These are phyloP conservation scores for Pyrenopolyporus hunteri DNA, from an alignment of 495 filamentous ascomycete species.

Conservation along the genomic window DNA sequence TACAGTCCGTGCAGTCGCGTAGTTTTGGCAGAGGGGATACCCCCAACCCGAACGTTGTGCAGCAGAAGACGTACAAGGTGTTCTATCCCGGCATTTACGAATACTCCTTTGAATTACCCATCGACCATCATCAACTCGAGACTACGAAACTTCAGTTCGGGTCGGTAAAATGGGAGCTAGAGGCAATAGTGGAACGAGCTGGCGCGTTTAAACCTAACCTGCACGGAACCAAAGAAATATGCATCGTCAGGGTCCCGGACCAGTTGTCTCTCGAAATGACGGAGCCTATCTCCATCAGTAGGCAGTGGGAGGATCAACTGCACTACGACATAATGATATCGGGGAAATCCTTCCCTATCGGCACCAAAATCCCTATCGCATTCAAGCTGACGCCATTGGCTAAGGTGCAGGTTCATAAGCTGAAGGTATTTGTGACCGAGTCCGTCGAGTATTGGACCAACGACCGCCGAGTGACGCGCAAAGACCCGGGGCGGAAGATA, in stretches of 20 bases:
- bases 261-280: slow-evolving; percentile 92
- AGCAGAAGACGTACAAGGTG: slow-evolving; percentile 86
- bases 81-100: slow-evolving; percentile 92
- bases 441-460: slow-evolving; percentile 92
- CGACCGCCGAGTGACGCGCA: slow-evolving; percentile 84
- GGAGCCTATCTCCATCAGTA: slow-evolving; percentile 95
- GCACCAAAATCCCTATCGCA: slow-evolving; percentile 90
- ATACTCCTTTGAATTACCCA: slow-evolving; percentile 92
- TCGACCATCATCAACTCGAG: slow-evolving; percentile 91
- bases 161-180: slow-evolving; percentile 85
- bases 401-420: slow-evolving; percentile 94
- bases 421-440: slow-evolving; percentile 94
- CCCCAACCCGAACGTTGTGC: slow-evolving; percentile 63
- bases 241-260: slow-evolving; percentile 84
- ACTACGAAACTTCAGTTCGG: slow-evolving; percentile 90
- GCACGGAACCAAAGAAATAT: slow-evolving; percentile 81
- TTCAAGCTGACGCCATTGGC: slow-evolving; percentile 96
- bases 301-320: slow-evolving; percentile 97
- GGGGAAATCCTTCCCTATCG: slow-evolving; percentile 95
- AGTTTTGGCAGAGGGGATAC: slow-evolving; percentile 86
- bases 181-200: slow-evolving; percentile 84
- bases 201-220: slow-evolving; percentile 94
- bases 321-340: slow-evolving; percentile 99
- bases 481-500: slow-evolving; percentile 84
- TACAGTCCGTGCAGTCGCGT: slow-evolving; percentile 79